phyloP scores from a whole-genome alignment of 306 rosid genomes.

The Rosa multiflora region DNA sequence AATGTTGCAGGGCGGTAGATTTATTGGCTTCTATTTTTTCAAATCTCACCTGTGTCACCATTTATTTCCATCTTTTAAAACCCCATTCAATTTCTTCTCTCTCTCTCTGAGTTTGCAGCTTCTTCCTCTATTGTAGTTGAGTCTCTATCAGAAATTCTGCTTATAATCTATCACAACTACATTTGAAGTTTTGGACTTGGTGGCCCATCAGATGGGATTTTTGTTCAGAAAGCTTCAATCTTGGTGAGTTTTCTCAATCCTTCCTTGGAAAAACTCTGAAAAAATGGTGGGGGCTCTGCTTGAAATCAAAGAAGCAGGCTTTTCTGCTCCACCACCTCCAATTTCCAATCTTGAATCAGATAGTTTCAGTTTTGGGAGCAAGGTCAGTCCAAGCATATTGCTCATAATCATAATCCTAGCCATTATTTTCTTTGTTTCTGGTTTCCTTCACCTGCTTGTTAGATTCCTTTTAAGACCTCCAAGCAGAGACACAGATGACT shows the following conservation, averaged over 20 bases:
- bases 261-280: background rate
- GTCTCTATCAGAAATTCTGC: constrained; percentile 32
- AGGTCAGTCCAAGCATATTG: constrained; percentile 70
- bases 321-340: constrained; percentile 38
- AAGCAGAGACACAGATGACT: constrained; percentile 58
- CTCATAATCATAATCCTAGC: constrained; percentile 76
- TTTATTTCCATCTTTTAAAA: constrained; percentile 25
- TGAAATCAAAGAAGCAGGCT: constrained; percentile 23
- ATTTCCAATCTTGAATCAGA: constrained; percentile 35
- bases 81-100: constrained; percentile 9
- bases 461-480: constrained; percentile 72
- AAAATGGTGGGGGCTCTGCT: constrained; percentile 35
- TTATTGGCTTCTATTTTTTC: constrained; percentile 8
- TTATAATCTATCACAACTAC: constrained; percentile 11
- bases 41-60: constrained; percentile 32
- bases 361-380: constrained; percentile 47
- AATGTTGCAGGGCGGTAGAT: constrained; percentile 19
- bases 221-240: constrained; percentile 8
- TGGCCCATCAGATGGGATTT: background rate
- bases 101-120: constrained; percentile 26
- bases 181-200: constrained; percentile 10
- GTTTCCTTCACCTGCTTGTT: constrained; percentile 85
- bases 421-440: constrained; percentile 84
- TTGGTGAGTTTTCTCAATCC: constrained; percentile 28
- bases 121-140: constrained; percentile 8